phyloP scores from a whole-genome alignment of 306 rosid species.

The Rosa rugosa region DNA sequence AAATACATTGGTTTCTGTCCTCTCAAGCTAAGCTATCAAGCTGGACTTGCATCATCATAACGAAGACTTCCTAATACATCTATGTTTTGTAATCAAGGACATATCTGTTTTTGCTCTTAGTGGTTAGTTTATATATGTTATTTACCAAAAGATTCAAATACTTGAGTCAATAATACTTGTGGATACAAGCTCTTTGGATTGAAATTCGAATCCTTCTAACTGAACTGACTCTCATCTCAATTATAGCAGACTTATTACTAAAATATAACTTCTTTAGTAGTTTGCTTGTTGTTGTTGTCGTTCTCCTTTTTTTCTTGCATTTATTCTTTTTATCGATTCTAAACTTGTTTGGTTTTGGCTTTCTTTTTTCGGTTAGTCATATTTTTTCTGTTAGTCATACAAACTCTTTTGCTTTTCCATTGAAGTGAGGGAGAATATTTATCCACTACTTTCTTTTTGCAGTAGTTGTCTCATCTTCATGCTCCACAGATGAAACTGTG shows the following conservation, averaged over 20 bases:
- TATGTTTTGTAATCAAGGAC: background rate
- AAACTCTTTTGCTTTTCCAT: conserved; percentile 6
- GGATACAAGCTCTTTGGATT: background rate
- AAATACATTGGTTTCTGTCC: background rate
- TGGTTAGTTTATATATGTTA: background rate
- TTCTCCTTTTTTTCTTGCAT: too few relatives aligned
- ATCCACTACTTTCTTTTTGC: conserved; percentile 31
- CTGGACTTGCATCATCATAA: background rate
- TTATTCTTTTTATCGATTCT: too few relatives aligned
- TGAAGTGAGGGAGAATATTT: background rate
- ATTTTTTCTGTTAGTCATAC: background rate
- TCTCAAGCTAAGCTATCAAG: background rate
- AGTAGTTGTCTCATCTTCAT: conserved; percentile 81
- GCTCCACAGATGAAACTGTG: conserved; percentile 86
- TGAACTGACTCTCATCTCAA: background rate
- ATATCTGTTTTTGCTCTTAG: background rate
- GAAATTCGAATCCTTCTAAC: background rate
- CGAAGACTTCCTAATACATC: background rate
- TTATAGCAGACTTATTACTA: background rate
- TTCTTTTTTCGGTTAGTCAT: background rate
- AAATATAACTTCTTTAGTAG: background rate
- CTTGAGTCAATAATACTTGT: background rate
- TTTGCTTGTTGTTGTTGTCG: background rate
- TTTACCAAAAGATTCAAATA: background rate
- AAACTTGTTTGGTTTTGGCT: background rate